Evolutionary conservation across 495 filamentous ascomycete species (phyloP), one percentile per base, ranked within the genome.

Genomic region (Xeromyces bisporus): DNA sequence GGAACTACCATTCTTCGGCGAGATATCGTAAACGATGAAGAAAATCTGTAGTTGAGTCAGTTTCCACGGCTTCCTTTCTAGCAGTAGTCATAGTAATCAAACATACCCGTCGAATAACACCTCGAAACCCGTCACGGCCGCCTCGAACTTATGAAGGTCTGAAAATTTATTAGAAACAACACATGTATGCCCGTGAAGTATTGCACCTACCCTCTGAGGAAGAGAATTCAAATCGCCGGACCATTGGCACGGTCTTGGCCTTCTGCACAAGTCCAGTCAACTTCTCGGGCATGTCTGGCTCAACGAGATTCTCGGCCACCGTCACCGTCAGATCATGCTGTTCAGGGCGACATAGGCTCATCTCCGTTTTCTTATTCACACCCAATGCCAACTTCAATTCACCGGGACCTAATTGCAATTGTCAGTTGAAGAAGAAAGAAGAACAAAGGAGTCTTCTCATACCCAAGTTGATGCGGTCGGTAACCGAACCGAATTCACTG

Each of bases 1-100:
- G 80, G 81, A n/a, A 87, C 79, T 14, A 89, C 76, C 69, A 78
- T 82, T 35, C 80, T 69, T 26, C 80, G 69, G n/a, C 82, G 79
- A 2, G 82, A 74, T 34, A 92, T 89, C 35, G 75, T 69, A 42
- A 91, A 83, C 3, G 67, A 73, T 0, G 68, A 57, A 7, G 77
- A 82, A 26, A 77, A 52, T 21, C 74, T 64, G 31, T 39, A 17
- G 26, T n/a, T n/a, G n/a, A n/a, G n/a, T n/a, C n/a, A n/a, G n/a
- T n/a, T n/a, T n/a, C n/a, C n/a, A n/a, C n/a, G n/a, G n/a, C n/a
- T n/a, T n/a, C n/a, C n/a, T n/a, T n/a, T n/a, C 21, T 23, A 23
- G 10, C 21, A 6, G 10, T 23, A 26, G 24, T 5, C 24, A 12
- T 4, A n/a, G 10, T 12, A 11, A 9, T 18, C 1, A 6, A 26